These are phyloP conservation scores for Papiliotrema flavescens DNA, from an alignment of 1,284 basidiomycete genomes.

Conservation along the genomic window DNA sequence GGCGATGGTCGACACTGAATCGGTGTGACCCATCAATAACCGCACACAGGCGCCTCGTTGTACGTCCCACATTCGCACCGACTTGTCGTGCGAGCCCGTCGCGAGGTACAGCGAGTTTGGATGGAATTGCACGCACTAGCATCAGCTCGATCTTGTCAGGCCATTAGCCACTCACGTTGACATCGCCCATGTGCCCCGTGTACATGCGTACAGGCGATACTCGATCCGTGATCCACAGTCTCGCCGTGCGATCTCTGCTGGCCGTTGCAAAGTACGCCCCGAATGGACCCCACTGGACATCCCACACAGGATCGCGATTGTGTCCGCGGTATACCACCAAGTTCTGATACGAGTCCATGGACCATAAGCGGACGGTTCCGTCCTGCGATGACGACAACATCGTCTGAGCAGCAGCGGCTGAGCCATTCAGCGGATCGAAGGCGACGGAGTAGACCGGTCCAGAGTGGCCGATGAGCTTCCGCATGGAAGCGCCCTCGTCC, in stretches of 20 bases:
- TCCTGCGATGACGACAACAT: constrained; percentile 93
- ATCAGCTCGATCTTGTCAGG: constrained; percentile 1
- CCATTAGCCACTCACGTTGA: constrained; percentile 69
- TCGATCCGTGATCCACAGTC: constrained; percentile 94
- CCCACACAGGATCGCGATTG: constrained; percentile 91
- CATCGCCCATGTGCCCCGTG: constrained; percentile 93
- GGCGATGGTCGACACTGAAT: constrained; percentile 79
- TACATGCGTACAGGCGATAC: constrained; percentile 85
- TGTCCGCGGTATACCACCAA: constrained; percentile 93
- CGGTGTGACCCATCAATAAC: constrained; percentile 94
- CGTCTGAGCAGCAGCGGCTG: constrained; percentile 77
- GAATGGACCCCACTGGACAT: constrained; percentile 95
- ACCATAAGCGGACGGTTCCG: constrained; percentile 88
- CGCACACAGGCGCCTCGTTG: constrained; percentile 90
- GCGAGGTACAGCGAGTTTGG: constrained; percentile 97
- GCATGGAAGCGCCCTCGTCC: constrained; percentile 73
- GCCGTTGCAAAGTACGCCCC: constrained; percentile 98
- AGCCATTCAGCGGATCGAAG: constrained; percentile 88
- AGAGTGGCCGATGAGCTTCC: constrained; percentile 94
- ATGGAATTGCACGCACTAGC: constrained; percentile 89
- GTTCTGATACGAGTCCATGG: constrained; percentile 89
- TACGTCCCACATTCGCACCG: constrained; percentile 97
- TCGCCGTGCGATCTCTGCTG: constrained; percentile 87
- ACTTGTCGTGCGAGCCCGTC: constrained; percentile 94
- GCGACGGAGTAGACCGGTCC: constrained; percentile 92